Evolutionary conservation across 2,329 filamentous ascomycete genomes (phyloP), one percentile per base, ranked within the genome.

Genomic region (Nothophoma quercina): DNA sequence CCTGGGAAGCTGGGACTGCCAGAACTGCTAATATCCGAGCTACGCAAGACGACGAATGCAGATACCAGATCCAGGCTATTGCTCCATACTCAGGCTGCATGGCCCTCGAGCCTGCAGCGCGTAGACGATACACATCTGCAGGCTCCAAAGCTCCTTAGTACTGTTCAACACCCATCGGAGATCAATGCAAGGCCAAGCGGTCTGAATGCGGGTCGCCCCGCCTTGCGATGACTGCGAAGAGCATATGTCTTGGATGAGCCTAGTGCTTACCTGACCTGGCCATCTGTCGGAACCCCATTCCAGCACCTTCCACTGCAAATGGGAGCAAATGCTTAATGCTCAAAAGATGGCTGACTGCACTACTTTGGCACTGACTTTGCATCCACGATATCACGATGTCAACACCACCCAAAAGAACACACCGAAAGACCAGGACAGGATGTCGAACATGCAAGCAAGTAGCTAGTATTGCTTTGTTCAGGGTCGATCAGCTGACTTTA

Each of bases 371-470:
- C 12, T 2, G 15, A 10, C 5, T 7, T 2, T 28, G 8, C 2
- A 10, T 15, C 12, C 5, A 6, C 7, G 3, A 45, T 45, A 41
- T 21, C n/a, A n/a, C n/a, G n/a, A n/a, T 25, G 7, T 35, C 41
- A 19, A 8, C 41, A 18, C 15, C 30, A 15, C 40, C 43, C 30
- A 54, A 47, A 15, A 15, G 33, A n/a, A n/a, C n/a, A 18, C 45
- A 54, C 22, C 32, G 41, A 22, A 57, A 57, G 25, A 25, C 38
- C 10, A 35, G 44, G 9, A 55, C 42, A 1, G 51, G 55, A 7
- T 69, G 65, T 47, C 58, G 58, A 15, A 67, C 65, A 5, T 67
- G 65, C 59, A 69, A 65, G 63, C 60, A 52, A 61, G 65, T 58
- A 13, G 23, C 36, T 34, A 12, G 10, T 40, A n/a, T 8, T 21